Evolutionary conservation across 116 monocot species (phyloP).

Genomic region (Iris pallida): DNA sequence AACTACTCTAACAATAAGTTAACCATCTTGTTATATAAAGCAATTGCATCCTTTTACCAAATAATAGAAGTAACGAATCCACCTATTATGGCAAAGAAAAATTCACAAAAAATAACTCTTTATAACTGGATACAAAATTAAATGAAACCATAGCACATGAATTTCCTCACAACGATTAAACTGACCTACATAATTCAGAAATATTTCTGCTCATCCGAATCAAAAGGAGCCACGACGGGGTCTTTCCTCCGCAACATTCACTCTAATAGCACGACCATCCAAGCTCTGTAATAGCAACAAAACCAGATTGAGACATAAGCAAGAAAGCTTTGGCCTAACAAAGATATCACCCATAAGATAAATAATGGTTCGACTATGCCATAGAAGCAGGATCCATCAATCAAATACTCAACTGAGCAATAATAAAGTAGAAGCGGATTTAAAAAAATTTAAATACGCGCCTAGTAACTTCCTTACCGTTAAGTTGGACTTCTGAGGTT

Average conservation of each 20-base stretch:
- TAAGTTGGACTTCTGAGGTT: too few species aligned
- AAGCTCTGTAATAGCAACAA: background rate
- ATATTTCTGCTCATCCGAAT: background rate
- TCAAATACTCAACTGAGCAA: too few species aligned
- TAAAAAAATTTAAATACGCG: too few species aligned
- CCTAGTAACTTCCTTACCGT: too few species aligned
- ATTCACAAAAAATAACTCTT: background rate
- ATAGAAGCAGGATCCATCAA: too few species aligned
- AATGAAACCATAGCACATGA: background rate
- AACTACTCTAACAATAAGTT: too few species aligned
- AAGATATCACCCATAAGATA: too few species aligned
- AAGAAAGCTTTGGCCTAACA: too few species aligned
- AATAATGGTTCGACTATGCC: too few species aligned
- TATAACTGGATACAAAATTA: background rate
- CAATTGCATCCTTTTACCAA: background rate
- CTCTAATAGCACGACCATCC: conserved; percentile 10
- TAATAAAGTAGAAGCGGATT: too few species aligned
- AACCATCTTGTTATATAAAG: too few species aligned
- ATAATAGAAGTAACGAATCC: background rate
- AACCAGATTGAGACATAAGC: background rate
- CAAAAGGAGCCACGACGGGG: conserved; percentile 3
- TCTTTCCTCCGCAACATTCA: conserved; percentile 9
- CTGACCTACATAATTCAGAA: background rate
- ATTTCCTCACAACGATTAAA: background rate
- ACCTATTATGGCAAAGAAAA: background rate